Evolutionary conservation across 345 rosid species (phyloP).

Genomic region (Syzygium jambos): DNA sequence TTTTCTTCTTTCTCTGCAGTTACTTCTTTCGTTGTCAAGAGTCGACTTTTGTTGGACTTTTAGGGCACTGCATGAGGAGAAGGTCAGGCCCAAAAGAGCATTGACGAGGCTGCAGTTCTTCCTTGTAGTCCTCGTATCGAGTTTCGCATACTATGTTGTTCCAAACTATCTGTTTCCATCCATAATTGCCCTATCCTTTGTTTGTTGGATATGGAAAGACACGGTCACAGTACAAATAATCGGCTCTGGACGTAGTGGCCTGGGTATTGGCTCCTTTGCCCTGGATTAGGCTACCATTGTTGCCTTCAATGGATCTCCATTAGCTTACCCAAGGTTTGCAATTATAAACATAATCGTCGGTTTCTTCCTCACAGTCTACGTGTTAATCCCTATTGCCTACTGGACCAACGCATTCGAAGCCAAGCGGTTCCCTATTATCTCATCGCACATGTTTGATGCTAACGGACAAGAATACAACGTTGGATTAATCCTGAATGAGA

Average conservation of each 20-base stretch:
- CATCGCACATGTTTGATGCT: constrained; percentile 15
- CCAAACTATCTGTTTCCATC: constrained; percentile 34
- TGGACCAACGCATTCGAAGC: constrained; percentile 28
- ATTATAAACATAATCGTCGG: constrained; percentile 15
- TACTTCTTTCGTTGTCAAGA: neutral
- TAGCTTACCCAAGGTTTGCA: constrained; percentile 24
- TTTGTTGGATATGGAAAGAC: constrained; percentile 35
- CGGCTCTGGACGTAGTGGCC: constrained; percentile 25
- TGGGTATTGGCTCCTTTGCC: constrained; percentile 28
- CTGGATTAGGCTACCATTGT: constrained; percentile 31
- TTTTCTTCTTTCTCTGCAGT: neutral
- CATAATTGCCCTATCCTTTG: constrained; percentile 30
- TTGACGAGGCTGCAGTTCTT: constrained; percentile 44
- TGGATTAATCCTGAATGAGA: constrained; percentile 8
- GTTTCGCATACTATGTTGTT: constrained; percentile 40
- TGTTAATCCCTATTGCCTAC: constrained; percentile 14
- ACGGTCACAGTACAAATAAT: constrained; percentile 28
- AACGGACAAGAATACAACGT: constrained; percentile 22
- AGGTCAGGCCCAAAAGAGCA: constrained; percentile 29
- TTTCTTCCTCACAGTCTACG: constrained; percentile 12
- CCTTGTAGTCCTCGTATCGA: constrained; percentile 23
- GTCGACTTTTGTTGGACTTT: neutral
- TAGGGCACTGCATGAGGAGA: constrained; percentile 44
- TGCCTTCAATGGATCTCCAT: constrained; percentile 22
- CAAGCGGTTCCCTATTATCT: constrained; percentile 33